phyloP scores from a whole-genome alignment of 768 basidiomycete species.

The Tulasnella sp. region DNA sequence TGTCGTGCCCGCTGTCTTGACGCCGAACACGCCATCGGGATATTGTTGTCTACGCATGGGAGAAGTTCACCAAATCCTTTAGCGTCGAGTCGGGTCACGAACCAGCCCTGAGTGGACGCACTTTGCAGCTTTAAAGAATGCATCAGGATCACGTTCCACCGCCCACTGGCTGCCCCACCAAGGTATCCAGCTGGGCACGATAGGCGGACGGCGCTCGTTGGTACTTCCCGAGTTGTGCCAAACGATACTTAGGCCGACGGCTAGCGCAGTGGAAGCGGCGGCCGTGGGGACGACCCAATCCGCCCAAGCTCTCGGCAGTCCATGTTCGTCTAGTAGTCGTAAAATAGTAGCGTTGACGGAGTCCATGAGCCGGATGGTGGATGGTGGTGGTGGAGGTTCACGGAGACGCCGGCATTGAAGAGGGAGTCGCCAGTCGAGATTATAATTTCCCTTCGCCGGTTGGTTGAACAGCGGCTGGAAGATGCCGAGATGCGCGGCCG shows the following conservation, averaged over 20 bases:
- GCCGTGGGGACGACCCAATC: conserved; percentile 15
- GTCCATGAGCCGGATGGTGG: neutral
- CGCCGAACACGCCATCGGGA: conserved; percentile 3
- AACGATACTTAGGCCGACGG: neutral
- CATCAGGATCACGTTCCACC: conserved; percentile 6
- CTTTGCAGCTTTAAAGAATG: neutral
- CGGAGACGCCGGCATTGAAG: neutral
- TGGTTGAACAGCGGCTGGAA: neutral
- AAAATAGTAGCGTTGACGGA: neutral
- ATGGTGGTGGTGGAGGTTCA: neutral
- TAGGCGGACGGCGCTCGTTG: neutral
- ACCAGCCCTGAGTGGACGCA: neutral
- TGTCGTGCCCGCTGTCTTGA: conserved; percentile 4
- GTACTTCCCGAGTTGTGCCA: neutral
- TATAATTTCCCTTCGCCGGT: neutral
- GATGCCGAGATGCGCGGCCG: neutral
- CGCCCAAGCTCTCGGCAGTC: neutral
- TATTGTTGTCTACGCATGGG: neutral
- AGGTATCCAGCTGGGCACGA: conserved; percentile 14
- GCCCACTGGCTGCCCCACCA: neutral
- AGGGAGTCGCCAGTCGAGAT: neutral
- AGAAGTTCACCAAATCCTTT: neutral
- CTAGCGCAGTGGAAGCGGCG: neutral
- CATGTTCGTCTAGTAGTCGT: neutral
- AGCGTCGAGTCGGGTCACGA: neutral